These are phyloP conservation scores for Pyrus hybrid DNA, from an alignment of 331 rosid species.

Conservation along the genomic window DNA sequence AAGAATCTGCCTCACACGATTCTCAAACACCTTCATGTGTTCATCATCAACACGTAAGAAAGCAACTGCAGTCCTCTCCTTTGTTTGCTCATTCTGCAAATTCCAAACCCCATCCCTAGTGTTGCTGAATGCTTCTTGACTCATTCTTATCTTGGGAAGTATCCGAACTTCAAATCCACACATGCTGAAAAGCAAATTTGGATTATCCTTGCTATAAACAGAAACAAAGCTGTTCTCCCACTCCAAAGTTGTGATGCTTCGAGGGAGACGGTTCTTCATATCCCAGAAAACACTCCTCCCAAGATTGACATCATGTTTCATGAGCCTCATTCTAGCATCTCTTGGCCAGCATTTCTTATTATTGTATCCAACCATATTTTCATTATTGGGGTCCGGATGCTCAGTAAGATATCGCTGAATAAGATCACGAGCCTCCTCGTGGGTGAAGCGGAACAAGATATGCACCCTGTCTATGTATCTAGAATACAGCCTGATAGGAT, in stretches of 20 bases:
- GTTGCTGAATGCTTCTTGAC: slow-evolving; percentile 96
- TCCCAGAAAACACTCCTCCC: slow-evolving; percentile 99
- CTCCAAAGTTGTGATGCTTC: slow-evolving; percentile 94
- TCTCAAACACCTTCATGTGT: slow-evolving; percentile 97
- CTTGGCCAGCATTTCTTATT: slow-evolving; percentile 99
- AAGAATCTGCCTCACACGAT: slow-evolving; percentile 98
- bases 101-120: slow-evolving; percentile 97
- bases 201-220: slow-evolving; percentile 99
- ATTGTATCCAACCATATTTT: slow-evolving; percentile 98
- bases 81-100: slow-evolving; percentile 92
- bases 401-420: slow-evolving; percentile 96
- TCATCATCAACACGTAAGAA: slow-evolving; percentile 96
- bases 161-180: slow-evolving; percentile 97
- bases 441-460: slow-evolving; percentile 90
- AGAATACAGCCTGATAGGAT: slow-evolving; percentile 93
- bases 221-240: slow-evolving; percentile 99
- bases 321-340: slow-evolving; percentile 99
- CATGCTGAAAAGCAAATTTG: slow-evolving; percentile 98
- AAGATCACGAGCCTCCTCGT: slow-evolving; percentile 97
- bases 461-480: slow-evolving; percentile 92
- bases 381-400: slow-evolving; percentile 99
- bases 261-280: slow-evolving; percentile 99
- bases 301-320: slow-evolving; percentile 99
- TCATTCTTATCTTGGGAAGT: slow-evolving; percentile 96
- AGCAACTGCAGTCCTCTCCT: slow-evolving; percentile 96